These are phyloP conservation scores for Russula compacta DNA, from an alignment of 768 basidiomycete species.

Conservation along the genomic window DNA sequence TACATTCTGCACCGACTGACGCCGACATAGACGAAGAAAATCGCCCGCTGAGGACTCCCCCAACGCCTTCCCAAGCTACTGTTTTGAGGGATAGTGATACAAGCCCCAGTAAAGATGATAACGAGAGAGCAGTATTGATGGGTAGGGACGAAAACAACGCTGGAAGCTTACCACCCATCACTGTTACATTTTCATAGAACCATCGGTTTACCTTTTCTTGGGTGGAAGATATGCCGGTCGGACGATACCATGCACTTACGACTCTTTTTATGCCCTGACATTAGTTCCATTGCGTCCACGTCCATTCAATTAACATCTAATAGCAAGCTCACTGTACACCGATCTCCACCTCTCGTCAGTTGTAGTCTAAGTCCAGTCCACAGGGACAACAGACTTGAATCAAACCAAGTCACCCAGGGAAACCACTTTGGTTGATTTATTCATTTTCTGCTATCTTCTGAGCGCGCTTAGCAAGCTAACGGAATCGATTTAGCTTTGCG, in stretches of 20 bases:
- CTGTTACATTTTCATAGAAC: slow-evolving; percentile 33
- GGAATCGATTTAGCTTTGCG: slow-evolving; percentile 4
- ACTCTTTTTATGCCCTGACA: not conserved
- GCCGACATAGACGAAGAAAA: slow-evolving; percentile 18
- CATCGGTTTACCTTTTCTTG: not conserved
- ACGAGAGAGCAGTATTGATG: slow-evolving; percentile 26
- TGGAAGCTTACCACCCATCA: slow-evolving; percentile 33
- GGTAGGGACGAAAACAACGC: slow-evolving; percentile 18
- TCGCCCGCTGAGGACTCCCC: slow-evolving; percentile 11
- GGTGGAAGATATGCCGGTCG: not conserved
- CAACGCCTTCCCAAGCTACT: slow-evolving; percentile 21
- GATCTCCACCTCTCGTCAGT: not conserved
- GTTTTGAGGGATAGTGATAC: slow-evolving; percentile 18
- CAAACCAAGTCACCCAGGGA: not conserved
- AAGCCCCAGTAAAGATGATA: slow-evolving; percentile 19
- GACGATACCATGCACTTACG: slow-evolving; percentile 20
- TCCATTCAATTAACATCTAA: slow-evolving; percentile 17
- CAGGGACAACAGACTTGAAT: not conserved
- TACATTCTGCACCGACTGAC: slow-evolving; percentile 16
- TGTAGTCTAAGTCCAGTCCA: not conserved
- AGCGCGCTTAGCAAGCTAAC: slow-evolving; percentile 70
- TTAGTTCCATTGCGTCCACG: slow-evolving; percentile 3
- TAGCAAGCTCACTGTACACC: slow-evolving; percentile 12
- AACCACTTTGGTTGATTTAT: not conserved
- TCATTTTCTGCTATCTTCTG: slow-evolving; percentile 32